These are phyloP conservation scores for Taiwanofungus camphoratus DNA, from an alignment of 1,284 basidiomycete species.

Conservation along the genomic window DNA sequence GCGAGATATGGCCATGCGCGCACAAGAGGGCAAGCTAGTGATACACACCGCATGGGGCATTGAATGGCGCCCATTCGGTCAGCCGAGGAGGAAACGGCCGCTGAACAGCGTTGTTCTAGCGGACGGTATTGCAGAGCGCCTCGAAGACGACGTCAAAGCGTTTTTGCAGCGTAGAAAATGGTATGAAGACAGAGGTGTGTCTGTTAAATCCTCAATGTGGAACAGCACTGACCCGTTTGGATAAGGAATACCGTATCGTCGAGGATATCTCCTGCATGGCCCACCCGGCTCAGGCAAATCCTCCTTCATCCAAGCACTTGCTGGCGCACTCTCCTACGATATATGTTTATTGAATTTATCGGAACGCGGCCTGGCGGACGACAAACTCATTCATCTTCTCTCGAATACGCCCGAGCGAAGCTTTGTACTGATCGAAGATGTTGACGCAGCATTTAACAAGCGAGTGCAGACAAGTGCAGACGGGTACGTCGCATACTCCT, in stretches of 20 bases:
- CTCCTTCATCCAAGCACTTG: slow-evolving; percentile 96
- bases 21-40: slow-evolving; percentile 91
- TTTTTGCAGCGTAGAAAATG: slow-evolving; percentile 86
- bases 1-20: slow-evolving; percentile 78
- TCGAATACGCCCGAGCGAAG: slow-evolving; percentile 92
- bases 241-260: slow-evolving; percentile 93
- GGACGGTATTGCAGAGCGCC: slow-evolving; percentile 71
- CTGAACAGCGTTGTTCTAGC: slow-evolving; percentile 90
- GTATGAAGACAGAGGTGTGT: slow-evolving; percentile 92
- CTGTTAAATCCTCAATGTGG: slow-evolving; percentile 8
- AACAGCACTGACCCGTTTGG: too few species aligned
- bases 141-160: slow-evolving; percentile 75
- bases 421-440: slow-evolving; percentile 93
- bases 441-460: slow-evolving; percentile 97
- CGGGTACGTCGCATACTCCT: slow-evolving; percentile 49
- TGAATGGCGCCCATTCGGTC: slow-evolving; percentile 96
- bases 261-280: slow-evolving; percentile 93
- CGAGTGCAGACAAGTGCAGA: slow-evolving; percentile 86
- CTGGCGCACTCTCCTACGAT: slow-evolving; percentile 89
- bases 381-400: slow-evolving; percentile 92
- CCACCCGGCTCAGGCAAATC: slow-evolving; percentile 98
- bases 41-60: slow-evolving; percentile 96
- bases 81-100: slow-evolving; percentile 84
- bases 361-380: slow-evolving; percentile 93
- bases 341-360: slow-evolving; percentile 96